A percentile compares a stretch with the other conserved stretches of the same genome.
Conservation (phyloP, 768 basidiomycete species). For the Lactifluus volemus region DNA sequence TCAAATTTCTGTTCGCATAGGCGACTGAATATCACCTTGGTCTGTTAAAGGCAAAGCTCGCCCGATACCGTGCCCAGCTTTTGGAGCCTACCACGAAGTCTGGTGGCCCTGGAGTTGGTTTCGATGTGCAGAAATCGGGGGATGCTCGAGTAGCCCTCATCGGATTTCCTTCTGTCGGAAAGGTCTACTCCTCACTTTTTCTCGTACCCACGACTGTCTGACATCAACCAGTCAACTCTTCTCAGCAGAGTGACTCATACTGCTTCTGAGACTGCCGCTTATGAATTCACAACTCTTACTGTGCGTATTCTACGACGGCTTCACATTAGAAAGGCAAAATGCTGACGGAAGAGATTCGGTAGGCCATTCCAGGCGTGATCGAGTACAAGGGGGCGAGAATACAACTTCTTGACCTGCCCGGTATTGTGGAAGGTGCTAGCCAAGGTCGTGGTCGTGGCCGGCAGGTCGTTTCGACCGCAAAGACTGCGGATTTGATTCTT, state of each 20-base stretch:
- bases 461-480: constrained; percentile 79
- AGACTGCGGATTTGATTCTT: constrained; percentile 69
- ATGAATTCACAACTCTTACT: constrained; percentile 92
- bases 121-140: constrained; percentile 81
- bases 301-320: constrained; percentile 30
- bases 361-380: constrained; percentile 96
- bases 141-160: constrained; percentile 90
- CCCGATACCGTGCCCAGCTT: constrained; percentile 89
- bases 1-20: constrained; percentile 29
- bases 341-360: not conserved
- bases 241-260: constrained; percentile 90
- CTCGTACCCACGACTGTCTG: not conserved
- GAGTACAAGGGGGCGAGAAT: constrained; percentile 93
- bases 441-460: constrained; percentile 89
- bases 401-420: constrained; percentile 90
- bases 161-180: constrained; percentile 94
- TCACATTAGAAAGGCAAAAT: not conserved
- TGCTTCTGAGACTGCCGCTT: constrained; percentile 78
- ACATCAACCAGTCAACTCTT: constrained; percentile 63
- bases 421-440: constrained; percentile 91
- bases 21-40: constrained; percentile 94
- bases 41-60: constrained; percentile 88
- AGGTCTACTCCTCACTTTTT: constrained; percentile 33
- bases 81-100: constrained; percentile 87
- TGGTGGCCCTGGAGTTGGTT: constrained; percentile 71